A percentile compares a stretch with the other conserved stretches of the same genome.
These are phyloP conservation scores for Colletotrichum spinosum DNA, from an alignment of 2,329 filamentous ascomycete species.

Conservation along the genomic window DNA sequence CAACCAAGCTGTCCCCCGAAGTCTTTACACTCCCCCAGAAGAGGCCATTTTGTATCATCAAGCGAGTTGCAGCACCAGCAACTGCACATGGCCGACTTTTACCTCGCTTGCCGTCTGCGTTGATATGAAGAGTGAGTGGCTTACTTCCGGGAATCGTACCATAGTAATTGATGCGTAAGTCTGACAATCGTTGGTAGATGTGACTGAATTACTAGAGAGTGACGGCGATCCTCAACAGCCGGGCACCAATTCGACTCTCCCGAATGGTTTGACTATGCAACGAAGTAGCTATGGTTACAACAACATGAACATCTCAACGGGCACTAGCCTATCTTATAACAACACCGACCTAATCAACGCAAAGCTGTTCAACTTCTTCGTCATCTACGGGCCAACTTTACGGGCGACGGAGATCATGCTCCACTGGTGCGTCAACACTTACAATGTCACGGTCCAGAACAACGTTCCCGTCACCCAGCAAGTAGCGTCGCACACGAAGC, in stretches of 20 bases:
- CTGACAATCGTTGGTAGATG: not conserved
- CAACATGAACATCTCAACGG: slow-evolving; percentile 1
- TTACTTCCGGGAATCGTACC: too few species aligned
- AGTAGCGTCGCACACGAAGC: slow-evolving; percentile 13
- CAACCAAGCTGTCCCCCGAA: slow-evolving; percentile 6
- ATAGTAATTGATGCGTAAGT: too few species aligned
- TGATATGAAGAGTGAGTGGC: slow-evolving; percentile 7
- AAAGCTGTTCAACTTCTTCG: slow-evolving; percentile 11
- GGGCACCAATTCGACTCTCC: slow-evolving; percentile 1
- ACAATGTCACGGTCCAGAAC: slow-evolving; percentile 6
- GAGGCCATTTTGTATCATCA: slow-evolving; percentile 9
- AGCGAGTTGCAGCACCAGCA: slow-evolving; percentile 9
- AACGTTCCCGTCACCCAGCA: slow-evolving; percentile 15
- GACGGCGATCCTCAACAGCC: not conserved
- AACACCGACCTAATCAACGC: not conserved
- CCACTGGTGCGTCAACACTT: slow-evolving; percentile 18
- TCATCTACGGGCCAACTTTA: not conserved
- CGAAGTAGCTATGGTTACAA: not conserved
- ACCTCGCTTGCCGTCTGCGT: slow-evolving; percentile 20
- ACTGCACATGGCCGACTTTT: slow-evolving; percentile 16
- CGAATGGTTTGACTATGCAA: not conserved
- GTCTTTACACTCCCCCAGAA: slow-evolving; percentile 3
- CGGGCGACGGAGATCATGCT: slow-evolving; percentile 13
- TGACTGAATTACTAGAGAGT: not conserved
- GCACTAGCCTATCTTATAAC: not conserved